Evolutionary conservation across 495 filamentous ascomycete genomes (phyloP), one percentile per base, ranked within the genome.

Genomic region (Xylaria venustula): DNA sequence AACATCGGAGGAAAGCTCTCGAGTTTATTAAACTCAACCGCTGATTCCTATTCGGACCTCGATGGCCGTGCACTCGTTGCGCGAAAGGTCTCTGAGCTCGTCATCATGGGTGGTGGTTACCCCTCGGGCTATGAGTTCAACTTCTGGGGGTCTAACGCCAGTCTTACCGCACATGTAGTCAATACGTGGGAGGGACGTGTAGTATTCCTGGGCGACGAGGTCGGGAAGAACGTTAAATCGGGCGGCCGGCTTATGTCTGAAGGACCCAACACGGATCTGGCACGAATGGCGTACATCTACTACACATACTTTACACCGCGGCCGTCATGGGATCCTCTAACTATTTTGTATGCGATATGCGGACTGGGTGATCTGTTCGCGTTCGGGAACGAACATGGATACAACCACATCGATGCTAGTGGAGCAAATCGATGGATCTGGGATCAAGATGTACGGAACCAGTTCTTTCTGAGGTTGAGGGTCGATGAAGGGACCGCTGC

Each of bases 71-170:
- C 64, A 26, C 73, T 82, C 14, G 55, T 81, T 15, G 58, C 67
- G 0, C 56, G 48, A 3, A 82, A 81, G 48, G 75, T 82, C 0
- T 58, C 66, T 2, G 75, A 82, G 56, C 67, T 82, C 2, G 74
- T 80, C 0, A 40, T 81, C 7, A 79, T 81, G 76, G 79, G 79
- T 28, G 80, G 80, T 2, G 58, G 19, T 9, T 81, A 81, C 37
- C 77, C 80, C 2, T 69, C 63, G 4, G 78, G 78, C 7, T 54
- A 61, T 28, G 73, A 76, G 23, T 81, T 69, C 63, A 81, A 81
- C 54, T 81, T 81, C 34, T 74, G 54, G 23, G 77, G 74, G 6
- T 57, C 55, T 37, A 75, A 76, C 42, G 56, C 78, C 0, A 46
- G 46, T 1, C 53, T 63, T 1, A 65, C 79, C 0, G 67, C 70